Conservation (phyloP, 2,329 filamentous ascomycete species). For the Fusarium tricinctum region DNA sequence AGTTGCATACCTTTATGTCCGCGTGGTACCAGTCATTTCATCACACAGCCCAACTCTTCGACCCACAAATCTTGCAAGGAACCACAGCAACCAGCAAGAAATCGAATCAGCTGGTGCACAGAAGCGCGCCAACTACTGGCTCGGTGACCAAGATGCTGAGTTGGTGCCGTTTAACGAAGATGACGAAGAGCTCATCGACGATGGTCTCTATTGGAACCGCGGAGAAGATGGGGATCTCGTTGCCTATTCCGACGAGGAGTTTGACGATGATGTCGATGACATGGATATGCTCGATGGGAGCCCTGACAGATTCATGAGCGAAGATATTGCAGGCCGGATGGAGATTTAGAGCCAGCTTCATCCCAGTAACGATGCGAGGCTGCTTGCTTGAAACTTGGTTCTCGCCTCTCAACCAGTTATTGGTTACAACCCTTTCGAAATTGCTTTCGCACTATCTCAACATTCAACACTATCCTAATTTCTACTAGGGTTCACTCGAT, state of each 20-base stretch:
- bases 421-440: constrained; percentile 5
- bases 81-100: constrained; percentile 45
- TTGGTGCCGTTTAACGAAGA: constrained; percentile 60
- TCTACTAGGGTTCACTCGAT: constrained; percentile 19
- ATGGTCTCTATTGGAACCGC: constrained; percentile 69
- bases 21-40: constrained; percentile 84
- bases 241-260: constrained; percentile 66
- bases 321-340: constrained; percentile 74
- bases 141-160: constrained; percentile 75
- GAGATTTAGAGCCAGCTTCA: constrained; percentile 64
- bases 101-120: constrained; percentile 55
- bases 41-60: constrained; percentile 68
- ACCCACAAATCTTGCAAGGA: constrained; percentile 51
- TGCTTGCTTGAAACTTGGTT: constrained; percentile 11
- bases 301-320: constrained; percentile 69
- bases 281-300: constrained; percentile 58
- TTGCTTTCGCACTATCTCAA: constrained; percentile 36
- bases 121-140: constrained; percentile 91
- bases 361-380: not conserved
- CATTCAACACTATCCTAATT: constrained; percentile 37
- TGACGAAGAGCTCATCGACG: constrained; percentile 65
- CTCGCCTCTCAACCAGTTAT: not conserved
- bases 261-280: constrained; percentile 63
- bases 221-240: constrained; percentile 71
- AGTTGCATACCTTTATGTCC: constrained; percentile 92